Conservation (phyloP, 768 basidiomycete genomes). For the Boletus subcaerulescens region DNA sequence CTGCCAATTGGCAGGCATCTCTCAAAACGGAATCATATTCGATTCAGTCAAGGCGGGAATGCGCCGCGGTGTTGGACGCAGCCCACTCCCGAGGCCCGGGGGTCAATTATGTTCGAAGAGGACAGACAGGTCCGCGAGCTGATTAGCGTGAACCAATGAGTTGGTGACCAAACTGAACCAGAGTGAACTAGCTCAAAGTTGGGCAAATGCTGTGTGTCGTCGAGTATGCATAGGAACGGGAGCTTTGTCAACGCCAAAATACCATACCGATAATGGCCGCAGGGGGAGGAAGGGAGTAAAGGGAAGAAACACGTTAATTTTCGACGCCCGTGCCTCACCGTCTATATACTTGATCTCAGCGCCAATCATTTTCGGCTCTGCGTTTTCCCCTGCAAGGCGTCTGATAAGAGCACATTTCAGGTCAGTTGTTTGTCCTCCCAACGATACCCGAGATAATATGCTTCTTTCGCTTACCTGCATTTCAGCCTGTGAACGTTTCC, state of each 20-base stretch:
- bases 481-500: neutral
- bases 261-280: neutral
- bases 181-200: neutral
- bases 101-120: neutral
- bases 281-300: neutral
- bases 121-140: neutral
- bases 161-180: neutral
- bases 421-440: neutral
- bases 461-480: constrained; percentile 9
- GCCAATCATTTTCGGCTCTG: neutral
- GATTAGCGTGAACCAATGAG: neutral
- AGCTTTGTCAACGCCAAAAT: neutral
- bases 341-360: neutral
- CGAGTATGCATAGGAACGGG: neutral
- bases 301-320: neutral
- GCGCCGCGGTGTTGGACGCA: neutral
- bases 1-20: neutral
- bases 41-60: neutral
- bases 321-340: too few species aligned
- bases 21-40: neutral
- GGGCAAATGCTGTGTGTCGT: neutral
- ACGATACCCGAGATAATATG: neutral
- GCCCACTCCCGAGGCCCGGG: neutral
- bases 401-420: neutral
- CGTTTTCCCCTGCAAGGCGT: neutral